These are phyloP conservation scores for Ustilago nuda DNA, from an alignment of 1,284 basidiomycete species.

Conservation along the genomic window DNA sequence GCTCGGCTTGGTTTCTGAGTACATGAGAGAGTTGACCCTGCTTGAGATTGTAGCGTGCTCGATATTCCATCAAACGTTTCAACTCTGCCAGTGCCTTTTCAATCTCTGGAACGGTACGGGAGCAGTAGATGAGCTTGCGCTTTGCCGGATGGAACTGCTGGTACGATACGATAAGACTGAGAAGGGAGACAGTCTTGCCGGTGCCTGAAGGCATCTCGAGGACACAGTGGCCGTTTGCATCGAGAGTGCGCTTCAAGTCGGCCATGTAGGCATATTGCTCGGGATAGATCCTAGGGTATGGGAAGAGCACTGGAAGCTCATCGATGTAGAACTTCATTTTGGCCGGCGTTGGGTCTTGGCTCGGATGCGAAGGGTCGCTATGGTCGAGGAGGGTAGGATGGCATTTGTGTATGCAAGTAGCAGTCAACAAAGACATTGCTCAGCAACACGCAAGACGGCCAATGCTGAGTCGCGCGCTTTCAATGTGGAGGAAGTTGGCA, in stretches of 20 bases:
- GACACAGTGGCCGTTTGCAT: conserved; percentile 92
- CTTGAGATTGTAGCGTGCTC: conserved; percentile 72
- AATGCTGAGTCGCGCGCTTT: conserved; percentile 22
- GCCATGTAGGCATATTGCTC: conserved; percentile 99
- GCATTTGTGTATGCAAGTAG: neutral
- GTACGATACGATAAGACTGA: conserved; percentile 96
- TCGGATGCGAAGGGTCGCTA: neutral
- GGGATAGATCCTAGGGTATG: conserved; percentile 72
- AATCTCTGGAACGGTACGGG: conserved; percentile 99
- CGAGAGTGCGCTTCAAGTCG: conserved; percentile 94
- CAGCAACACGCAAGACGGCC: conserved; percentile 14
- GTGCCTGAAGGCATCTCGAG: conserved; percentile 99
- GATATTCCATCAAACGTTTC: conserved; percentile 92
- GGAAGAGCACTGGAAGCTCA: conserved; percentile 75
- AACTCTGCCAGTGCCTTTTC: conserved; percentile 97
- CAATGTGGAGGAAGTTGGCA: conserved; percentile 13
- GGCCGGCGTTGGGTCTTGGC: neutral
- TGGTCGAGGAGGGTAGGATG: neutral
- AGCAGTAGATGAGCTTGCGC: conserved; percentile 97
- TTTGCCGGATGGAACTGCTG: conserved; percentile 92
- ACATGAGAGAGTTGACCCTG: conserved; percentile 75
- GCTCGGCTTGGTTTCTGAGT: conserved; percentile 72
- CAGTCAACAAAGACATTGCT: neutral
- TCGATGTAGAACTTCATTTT: conserved; percentile 96
- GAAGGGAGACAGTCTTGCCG: conserved; percentile 95